Base-by-base conservation (phyloP, 805 yeast species). In the Kazachstania africana region DNA sequence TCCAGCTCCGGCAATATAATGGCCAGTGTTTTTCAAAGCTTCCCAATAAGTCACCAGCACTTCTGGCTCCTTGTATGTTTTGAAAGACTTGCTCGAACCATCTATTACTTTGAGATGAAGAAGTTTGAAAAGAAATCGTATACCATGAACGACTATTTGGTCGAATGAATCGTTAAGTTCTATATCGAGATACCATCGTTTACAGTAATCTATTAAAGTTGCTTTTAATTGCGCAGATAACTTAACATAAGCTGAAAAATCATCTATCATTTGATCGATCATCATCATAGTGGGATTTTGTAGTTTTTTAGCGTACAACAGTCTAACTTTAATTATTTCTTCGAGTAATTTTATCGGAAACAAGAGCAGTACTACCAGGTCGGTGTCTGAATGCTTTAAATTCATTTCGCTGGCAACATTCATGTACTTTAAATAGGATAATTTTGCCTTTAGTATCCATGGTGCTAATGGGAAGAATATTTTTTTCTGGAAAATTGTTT, bases 211-310 rank as follows among this genome's bases (percentile, higher is more conserved):
- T 16, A 66, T 57, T 29, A 78, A 68, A 0, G 84, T 75, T 34
- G 70, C 71, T 49, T 84, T 77, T 33, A 85, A 70, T 40, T 74
- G 79, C 14, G 83, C 66, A 0, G 95, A 88, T 21, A 85, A 62
- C 27, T 71, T 68, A 36, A 88, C 70, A 50, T 84, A 84, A 2
- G 76, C 67, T 42, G 76, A 76, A 50, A 88, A 79, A 52, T 84
- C 94, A 27, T 75, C 85, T 37, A 88, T 72, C 68, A 84, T 78
- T 56, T 87, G 95, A 55, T 91, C 98, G 44, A 91, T 82, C 78
- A 85, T 82, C 85, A 84, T 80, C 75, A 87, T 72, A 0, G 96
- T 85, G 1, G 95, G 95, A 44, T 79, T 81, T 33, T 69, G 72
- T 30, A 88, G 58, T 47, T 78, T 79, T 50, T 70, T 67, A 2